phyloP scores from a whole-genome alignment of 192 early-diverging fungal species.

The Pecoramyces ruminantium region DNA sequence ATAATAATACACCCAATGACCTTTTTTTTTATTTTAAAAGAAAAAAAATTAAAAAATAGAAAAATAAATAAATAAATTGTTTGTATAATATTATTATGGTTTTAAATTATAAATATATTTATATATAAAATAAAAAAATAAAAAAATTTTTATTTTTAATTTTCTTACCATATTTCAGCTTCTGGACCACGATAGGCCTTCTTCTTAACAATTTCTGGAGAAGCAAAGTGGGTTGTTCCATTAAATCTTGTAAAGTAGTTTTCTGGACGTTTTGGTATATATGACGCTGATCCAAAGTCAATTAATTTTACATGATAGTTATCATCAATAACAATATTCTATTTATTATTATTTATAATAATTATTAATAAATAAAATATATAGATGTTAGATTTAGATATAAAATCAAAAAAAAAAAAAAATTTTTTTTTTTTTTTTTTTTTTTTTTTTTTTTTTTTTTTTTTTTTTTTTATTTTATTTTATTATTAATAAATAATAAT shows the following conservation, averaged over 20 bases:
- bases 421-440: neutral
- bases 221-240: constrained; percentile 29
- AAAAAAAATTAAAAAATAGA: neutral
- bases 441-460: neutral
- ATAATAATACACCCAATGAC: constrained; percentile 24
- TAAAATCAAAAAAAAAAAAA: neutral
- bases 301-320: constrained; percentile 38
- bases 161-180: constrained; percentile 45
- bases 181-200: constrained; percentile 29
- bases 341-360: constrained; percentile 27
- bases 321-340: constrained; percentile 38
- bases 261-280: constrained; percentile 13
- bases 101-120: no score
- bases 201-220: constrained; percentile 44
- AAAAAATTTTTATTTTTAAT: no score
- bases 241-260: constrained; percentile 24
- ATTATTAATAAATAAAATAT: no score
- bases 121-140: no score
- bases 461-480: neutral
- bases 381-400: no score
- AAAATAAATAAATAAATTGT: neutral
- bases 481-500: neutral
- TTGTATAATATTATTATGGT: no score
- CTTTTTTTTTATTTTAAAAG: constrained; percentile 2
- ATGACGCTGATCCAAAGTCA: constrained; percentile 40